Conservation (phyloP, 306 rosid species). For the Cucumis melo region DNA sequence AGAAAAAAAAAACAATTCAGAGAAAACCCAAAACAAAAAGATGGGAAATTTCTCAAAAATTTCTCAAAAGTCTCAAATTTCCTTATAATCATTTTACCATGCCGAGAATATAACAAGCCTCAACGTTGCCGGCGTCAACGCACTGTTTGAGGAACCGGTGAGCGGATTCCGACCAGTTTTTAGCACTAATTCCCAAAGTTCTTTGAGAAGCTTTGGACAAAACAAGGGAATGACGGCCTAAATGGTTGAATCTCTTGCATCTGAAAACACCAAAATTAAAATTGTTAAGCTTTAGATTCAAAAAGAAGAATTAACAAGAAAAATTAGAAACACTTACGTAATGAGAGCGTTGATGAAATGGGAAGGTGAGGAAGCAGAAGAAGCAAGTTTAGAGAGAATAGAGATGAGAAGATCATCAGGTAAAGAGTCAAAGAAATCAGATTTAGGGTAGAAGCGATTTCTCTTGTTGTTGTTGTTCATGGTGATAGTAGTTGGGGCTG, state of each 20-base stretch:
- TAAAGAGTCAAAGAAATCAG: constrained; percentile 46
- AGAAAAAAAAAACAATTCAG: not conserved
- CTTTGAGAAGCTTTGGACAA: constrained; percentile 43
- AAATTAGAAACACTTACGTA: constrained; percentile 33
- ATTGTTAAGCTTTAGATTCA: not conserved
- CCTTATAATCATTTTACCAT: constrained; percentile 39
- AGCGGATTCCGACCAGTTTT: constrained; percentile 67
- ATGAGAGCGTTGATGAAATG: constrained; percentile 46
- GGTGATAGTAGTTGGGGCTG: not conserved
- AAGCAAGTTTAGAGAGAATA: constrained; percentile 45
- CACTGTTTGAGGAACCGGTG: constrained; percentile 74
- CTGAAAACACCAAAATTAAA: constrained; percentile 23
- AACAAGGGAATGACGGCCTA: constrained; percentile 41
- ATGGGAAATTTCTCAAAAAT: too few relatives aligned
- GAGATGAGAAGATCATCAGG: constrained; percentile 66
- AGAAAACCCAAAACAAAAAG: not conserved
- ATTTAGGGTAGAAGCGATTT: constrained; percentile 4
- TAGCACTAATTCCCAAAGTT: constrained; percentile 34
- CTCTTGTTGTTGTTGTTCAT: constrained; percentile 11
- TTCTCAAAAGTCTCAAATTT: not conserved
- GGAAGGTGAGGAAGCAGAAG: constrained; percentile 46
- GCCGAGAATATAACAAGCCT: constrained; percentile 86
- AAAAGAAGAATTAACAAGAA: not conserved
- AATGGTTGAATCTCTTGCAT: constrained; percentile 55
- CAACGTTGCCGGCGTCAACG: constrained; percentile 74